A percentile compares a stretch with the other conserved stretches of the same genome.
Conservation (phyloP, 2,329 filamentous ascomycete species). For the Aspergillus sojae region DNA sequence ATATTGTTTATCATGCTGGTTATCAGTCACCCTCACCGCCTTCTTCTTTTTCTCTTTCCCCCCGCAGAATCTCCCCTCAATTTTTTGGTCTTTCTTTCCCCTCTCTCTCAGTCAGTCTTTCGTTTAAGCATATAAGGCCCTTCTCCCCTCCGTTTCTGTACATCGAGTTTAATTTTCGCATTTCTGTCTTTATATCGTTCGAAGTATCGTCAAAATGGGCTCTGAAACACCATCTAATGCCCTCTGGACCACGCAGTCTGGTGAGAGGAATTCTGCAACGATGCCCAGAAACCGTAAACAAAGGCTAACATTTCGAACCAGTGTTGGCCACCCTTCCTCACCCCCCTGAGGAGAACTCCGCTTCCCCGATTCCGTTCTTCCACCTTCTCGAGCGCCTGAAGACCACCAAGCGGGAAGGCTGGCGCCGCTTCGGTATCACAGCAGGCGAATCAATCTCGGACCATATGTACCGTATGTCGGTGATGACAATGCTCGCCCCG, state of each 20-base stretch:
- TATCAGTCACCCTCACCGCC: conserved; percentile 7
- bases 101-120: conserved; percentile 14
- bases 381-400: conserved; percentile 93
- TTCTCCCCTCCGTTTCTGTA: neutral
- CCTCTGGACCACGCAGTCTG: conserved; percentile 40
- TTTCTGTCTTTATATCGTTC: neutral
- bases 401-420: conserved; percentile 94
- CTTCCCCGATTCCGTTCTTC: conserved; percentile 86
- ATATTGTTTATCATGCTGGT: conserved; percentile 1
- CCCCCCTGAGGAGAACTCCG: conserved; percentile 61
- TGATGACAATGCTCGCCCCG: conserved; percentile 91
- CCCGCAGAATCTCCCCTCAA: conserved; percentile 1
- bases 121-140: neutral
- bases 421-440: conserved; percentile 81
- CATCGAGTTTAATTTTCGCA: neutral
- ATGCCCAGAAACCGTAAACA: conserved; percentile 3
- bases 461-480: conserved; percentile 99
- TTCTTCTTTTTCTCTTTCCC: conserved; percentile 9
- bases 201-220: conserved; percentile 26
- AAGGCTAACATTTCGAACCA: conserved; percentile 25
- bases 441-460: conserved; percentile 87
- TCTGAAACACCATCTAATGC: conserved; percentile 30
- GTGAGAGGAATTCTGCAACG: conserved; percentile 24
- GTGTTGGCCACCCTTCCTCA: conserved; percentile 68
- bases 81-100: conserved; percentile 9